Base-by-base conservation (phyloP, 2,329 filamentous ascomycete genomes). In the Elsinoe fawcettii region DNA sequence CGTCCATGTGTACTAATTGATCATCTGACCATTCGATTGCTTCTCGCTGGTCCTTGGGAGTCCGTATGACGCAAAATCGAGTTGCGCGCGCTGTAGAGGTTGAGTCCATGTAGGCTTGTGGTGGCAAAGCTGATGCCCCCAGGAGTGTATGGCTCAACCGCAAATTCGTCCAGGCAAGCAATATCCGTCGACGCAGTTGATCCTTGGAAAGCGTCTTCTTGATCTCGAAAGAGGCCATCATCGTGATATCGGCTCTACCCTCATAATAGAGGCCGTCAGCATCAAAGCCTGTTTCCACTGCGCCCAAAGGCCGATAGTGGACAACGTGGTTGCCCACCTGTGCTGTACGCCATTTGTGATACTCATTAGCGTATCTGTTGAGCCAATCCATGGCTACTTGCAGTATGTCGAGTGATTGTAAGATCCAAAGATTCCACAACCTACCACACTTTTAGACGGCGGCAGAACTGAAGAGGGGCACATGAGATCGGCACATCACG, bases 241-340 rank as follows among this genome's bases (percentile, higher is more conserved):
- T 65, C 14, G 70, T 74, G 59, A 77, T 69, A 56, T 77, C 75
- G 18, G 75, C 75, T 55, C 74, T 66, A 5, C 75, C 75, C 57
- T 74, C 73, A 53, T 67, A 74, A 49, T 73, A 68, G 5, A 66
- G 60, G 2, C 75, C 75, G 63, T 77, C 75, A 0, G 63, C 62
- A 58, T 77, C 74, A 64, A 77, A 77, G 9, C 68, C 69, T 1
- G 65, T 69, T 58, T 77, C 75, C 0, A 76, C 71, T 4, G 75
- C 65, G 0, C 75, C 75, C 1, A 76, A 59, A 0, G 72, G 73
- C 7, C 74, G 65, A 16, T 63, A 64, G 58, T 69, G 73, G 12
- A 62, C 58, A 30, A 58, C 59, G 32, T 56, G 56, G 14, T 64
- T 67, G 47, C 63, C 58, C 1, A 60, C 8, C 14, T 46, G 51